phyloP scores from a whole-genome alignment of 177 flowering plant genomes.

The Telopea speciosissima region DNA sequence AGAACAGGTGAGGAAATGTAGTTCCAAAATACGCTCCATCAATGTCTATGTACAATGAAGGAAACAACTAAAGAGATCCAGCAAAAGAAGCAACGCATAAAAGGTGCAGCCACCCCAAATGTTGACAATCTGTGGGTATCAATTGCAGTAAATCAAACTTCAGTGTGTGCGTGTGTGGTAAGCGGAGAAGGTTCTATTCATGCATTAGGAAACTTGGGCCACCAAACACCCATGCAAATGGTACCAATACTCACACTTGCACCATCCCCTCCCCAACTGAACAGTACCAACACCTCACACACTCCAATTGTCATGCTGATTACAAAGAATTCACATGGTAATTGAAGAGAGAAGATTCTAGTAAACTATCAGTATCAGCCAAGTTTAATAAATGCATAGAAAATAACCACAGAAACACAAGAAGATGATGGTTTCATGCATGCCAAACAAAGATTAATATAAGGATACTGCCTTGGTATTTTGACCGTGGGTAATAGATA shows the following conservation, averaged over 20 bases:
- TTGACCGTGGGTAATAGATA: constrained; percentile 66
- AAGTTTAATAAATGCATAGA: no score
- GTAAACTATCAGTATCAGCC: no score
- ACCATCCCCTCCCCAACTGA: no score
- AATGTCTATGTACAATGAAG: constrained; percentile 49
- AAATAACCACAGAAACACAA: no score
- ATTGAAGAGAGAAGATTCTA: no score
- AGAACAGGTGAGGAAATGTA: constrained; percentile 78
- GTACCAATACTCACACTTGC: no score
- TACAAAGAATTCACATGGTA: no score
- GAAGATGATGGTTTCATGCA: not conserved
- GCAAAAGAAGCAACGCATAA: not conserved
- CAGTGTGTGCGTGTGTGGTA: not conserved
- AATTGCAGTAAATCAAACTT: not conserved
- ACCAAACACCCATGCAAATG: not conserved
- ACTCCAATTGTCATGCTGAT: no score
- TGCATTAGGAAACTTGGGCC: no score
- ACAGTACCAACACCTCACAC: no score
- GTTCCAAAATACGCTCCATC: constrained; percentile 89
- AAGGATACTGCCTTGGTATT: constrained; percentile 84
- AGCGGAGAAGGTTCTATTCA: no score
- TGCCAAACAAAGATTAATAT: not conserved
- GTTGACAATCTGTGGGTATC: not conserved
- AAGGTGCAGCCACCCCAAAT: no score
- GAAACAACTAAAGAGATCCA: constrained; percentile 1